Conservation (phyloP, 2,329 filamentous ascomycete genomes). For the Calonectria multiphialidica region DNA sequence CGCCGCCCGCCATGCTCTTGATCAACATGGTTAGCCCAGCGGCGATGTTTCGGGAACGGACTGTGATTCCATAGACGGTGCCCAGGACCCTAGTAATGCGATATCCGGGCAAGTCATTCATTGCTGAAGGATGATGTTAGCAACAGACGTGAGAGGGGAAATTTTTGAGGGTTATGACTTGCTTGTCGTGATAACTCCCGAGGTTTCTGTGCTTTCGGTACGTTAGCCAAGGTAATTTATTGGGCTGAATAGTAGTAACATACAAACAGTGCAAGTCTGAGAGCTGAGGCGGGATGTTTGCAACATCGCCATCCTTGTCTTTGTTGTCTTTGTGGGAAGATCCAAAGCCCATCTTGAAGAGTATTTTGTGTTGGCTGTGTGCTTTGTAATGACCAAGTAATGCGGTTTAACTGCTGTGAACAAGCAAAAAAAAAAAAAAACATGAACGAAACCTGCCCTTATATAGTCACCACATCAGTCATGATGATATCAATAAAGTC, state of each 20-base stretch:
- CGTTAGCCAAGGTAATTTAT: background rate
- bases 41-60: slow-evolving; percentile 69
- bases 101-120: slow-evolving; percentile 74
- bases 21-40: slow-evolving; percentile 67
- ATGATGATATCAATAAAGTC: background rate
- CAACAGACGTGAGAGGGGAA: background rate
- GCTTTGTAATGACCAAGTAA: background rate
- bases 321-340: slow-evolving; percentile 40
- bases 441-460: background rate
- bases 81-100: slow-evolving; percentile 69
- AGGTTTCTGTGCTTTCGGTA: slow-evolving; percentile 65
- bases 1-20: slow-evolving; percentile 69
- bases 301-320: slow-evolving; percentile 44
- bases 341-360: slow-evolving; percentile 43
- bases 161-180: slow-evolving; percentile 11
- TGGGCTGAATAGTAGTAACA: background rate
- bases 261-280: slow-evolving; percentile 65
- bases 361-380: background rate
- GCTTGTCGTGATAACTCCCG: slow-evolving; percentile 70
- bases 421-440: background rate
- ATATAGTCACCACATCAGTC: background rate
- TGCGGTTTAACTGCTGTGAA: background rate
- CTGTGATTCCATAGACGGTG: slow-evolving; percentile 68
- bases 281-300: slow-evolving; percentile 53
- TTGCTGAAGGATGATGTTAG: slow-evolving; percentile 52